Conservation (phyloP, 2,329 filamentous ascomycete species). For the Akanthomyces dipterigenus region DNA sequence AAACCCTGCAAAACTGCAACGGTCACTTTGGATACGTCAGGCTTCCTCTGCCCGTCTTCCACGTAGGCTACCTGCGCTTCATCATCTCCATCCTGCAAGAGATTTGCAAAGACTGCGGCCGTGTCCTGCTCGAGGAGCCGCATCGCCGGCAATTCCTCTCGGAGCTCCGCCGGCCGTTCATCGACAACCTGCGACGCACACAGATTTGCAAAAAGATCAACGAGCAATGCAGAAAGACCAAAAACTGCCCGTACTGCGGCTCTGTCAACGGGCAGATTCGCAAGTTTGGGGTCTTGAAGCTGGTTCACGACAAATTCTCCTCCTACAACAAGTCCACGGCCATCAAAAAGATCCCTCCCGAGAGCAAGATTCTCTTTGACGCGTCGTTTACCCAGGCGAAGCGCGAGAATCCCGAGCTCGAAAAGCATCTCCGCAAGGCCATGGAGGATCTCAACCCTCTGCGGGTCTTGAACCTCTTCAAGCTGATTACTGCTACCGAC, state of each 20-base stretch:
- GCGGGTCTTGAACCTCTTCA: slow-evolving; percentile 83
- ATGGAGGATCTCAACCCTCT: slow-evolving; percentile 92
- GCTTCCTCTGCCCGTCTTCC: slow-evolving; percentile 85
- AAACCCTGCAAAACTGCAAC: slow-evolving; percentile 75
- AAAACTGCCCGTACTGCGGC: slow-evolving; percentile 72
- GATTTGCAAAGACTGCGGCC: slow-evolving; percentile 90
- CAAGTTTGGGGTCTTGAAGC: slow-evolving; percentile 86
- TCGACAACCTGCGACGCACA: slow-evolving; percentile 82
- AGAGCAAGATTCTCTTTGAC: slow-evolving; percentile 78
- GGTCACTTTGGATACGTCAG: slow-evolving; percentile 94
- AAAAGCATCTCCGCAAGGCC: slow-evolving; percentile 86
- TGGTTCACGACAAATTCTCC: slow-evolving; percentile 88
- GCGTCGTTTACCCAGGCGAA: slow-evolving; percentile 76
- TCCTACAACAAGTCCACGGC: slow-evolving; percentile 85
- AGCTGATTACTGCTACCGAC: slow-evolving; percentile 74
- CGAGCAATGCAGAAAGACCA: slow-evolving; percentile 81
- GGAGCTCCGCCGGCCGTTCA: slow-evolving; percentile 69
- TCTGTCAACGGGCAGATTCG: slow-evolving; percentile 85
- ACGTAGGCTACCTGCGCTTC: slow-evolving; percentile 92
- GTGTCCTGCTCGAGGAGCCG: slow-evolving; percentile 72
- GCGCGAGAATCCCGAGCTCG: slow-evolving; percentile 71
- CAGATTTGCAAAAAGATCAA: slow-evolving; percentile 83
- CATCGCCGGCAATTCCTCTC: slow-evolving; percentile 73
- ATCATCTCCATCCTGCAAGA: slow-evolving; percentile 88
- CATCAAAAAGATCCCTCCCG: slow-evolving; percentile 73